Percentiles rank a stretch among this genome's conserved stretches.
phyloP scores from a whole-genome alignment of 352 stramenopile genomes.

The Saprolegnia diclina region DNA sequence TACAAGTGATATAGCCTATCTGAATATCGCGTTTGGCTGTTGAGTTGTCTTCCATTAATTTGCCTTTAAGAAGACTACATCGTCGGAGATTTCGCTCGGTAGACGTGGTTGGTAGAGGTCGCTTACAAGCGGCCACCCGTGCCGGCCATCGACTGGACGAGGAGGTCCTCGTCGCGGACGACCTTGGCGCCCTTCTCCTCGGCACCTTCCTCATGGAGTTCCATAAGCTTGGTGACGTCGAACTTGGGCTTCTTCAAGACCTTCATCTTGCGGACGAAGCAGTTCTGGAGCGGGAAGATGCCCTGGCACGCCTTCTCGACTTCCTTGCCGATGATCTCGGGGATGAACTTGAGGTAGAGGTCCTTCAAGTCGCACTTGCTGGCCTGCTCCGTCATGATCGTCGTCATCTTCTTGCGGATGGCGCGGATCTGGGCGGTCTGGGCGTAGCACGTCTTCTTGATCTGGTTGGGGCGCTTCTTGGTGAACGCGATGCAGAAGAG shows the following conservation, averaged over 20 bases:
- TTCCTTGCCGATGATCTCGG: constrained; percentile 96
- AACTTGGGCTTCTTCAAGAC: constrained; percentile 99
- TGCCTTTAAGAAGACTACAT: constrained; percentile 26
- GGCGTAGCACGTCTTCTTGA: constrained; percentile 99
- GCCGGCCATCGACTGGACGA: constrained; percentile 82
- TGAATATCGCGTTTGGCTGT: constrained; percentile 27
- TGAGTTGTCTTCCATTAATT: constrained; percentile 26
- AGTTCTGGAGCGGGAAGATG: constrained; percentile 99
- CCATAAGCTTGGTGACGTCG: constrained; percentile 99
- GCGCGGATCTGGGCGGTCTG: constrained; percentile 94
- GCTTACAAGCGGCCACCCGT: constrained; percentile 86
- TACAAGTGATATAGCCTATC: neutral
- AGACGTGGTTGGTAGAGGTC: constrained; percentile 1
- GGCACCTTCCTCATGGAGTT: constrained; percentile 95
- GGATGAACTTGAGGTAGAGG: constrained; percentile 98
- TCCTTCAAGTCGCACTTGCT: constrained; percentile 99
- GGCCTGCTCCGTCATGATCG: constrained; percentile 97
- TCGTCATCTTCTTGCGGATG: constrained; percentile 99
- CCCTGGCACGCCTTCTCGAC: constrained; percentile 96
- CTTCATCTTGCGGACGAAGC: constrained; percentile 99
- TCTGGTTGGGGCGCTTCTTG: constrained; percentile 98
- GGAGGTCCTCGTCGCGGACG: constrained; percentile 76
- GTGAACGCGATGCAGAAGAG: constrained; percentile 99
- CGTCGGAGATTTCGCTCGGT: neutral
- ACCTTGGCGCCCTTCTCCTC: constrained; percentile 91